Conservation (phyloP, 2,329 filamentous ascomycete genomes). For the Colletotrichum eleusines region DNA sequence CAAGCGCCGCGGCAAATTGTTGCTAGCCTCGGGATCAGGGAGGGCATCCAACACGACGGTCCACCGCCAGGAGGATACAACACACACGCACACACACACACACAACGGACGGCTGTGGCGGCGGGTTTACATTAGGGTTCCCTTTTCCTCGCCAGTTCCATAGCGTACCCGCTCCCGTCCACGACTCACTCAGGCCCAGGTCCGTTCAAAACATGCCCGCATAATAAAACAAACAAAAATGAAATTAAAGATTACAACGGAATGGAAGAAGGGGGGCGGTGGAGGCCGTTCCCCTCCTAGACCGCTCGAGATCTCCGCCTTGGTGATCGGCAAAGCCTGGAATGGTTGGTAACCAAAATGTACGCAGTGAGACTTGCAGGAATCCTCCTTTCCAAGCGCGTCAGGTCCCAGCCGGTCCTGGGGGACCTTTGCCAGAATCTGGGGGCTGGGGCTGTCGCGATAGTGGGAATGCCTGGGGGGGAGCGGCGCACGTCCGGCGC, state of each 20-base stretch:
- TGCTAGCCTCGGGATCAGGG: background rate
- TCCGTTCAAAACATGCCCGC: background rate
- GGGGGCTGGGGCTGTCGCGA: too few relatives aligned
- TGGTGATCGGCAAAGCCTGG: background rate
- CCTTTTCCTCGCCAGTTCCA: background rate
- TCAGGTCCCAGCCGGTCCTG: too few relatives aligned
- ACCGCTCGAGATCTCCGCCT: background rate
- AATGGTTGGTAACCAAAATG: background rate
- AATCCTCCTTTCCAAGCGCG: too few relatives aligned
- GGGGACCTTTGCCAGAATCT: background rate
- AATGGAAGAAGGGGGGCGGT: background rate
- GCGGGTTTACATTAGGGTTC: background rate
- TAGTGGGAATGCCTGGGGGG: background rate
- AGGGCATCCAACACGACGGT: background rate
- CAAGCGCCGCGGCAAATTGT: background rate
- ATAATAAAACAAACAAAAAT: background rate
- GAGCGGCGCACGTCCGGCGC: background rate
- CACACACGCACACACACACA: background rate
- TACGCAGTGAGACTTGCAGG: background rate
- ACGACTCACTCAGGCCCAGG: background rate
- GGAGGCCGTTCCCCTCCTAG: background rate
- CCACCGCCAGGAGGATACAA: too few relatives aligned
- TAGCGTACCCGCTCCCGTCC: background rate
- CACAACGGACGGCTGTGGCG: background rate
- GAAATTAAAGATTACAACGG: too few relatives aligned